A percentile compares a stretch with the other conserved stretches of the same genome.
These are phyloP conservation scores for Hyphodiscus sp. DNA, from an alignment of 2,329 filamentous ascomycete species.

Conservation along the genomic window DNA sequence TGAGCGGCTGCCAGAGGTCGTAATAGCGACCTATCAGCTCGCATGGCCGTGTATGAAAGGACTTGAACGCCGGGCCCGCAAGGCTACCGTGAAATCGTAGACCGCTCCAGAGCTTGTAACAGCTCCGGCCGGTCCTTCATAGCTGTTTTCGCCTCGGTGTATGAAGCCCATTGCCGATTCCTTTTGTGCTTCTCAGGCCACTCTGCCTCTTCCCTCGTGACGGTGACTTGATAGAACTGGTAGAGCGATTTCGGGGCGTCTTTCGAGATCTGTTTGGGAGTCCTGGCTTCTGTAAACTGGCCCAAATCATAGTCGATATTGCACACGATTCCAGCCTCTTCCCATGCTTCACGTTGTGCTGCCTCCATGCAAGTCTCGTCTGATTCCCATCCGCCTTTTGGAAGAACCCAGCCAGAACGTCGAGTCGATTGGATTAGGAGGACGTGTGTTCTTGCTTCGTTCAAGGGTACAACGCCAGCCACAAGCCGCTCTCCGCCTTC, in stretches of 20 bases:
- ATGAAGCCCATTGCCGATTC: slow-evolving; percentile 84
- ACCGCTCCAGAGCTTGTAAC: slow-evolving; percentile 75
- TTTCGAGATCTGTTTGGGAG: slow-evolving; percentile 67
- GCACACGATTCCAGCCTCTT: slow-evolving; percentile 89
- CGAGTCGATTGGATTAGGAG: slow-evolving; percentile 90
- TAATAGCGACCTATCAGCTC: not conserved
- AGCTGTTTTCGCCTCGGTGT: slow-evolving; percentile 70
- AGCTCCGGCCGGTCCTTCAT: slow-evolving; percentile 78
- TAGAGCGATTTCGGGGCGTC: slow-evolving; percentile 58
- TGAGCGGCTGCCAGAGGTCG: not conserved
- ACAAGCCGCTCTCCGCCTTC: slow-evolving; percentile 89
- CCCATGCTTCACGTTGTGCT: slow-evolving; percentile 89
- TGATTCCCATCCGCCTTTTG: slow-evolving; percentile 95
- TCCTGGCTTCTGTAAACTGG: slow-evolving; percentile 74
- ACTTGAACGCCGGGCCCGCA: slow-evolving; percentile 32
- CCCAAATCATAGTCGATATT: slow-evolving; percentile 81
- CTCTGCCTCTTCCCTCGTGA: slow-evolving; percentile 73
- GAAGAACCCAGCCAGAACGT: slow-evolving; percentile 89
- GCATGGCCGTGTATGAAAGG: not conserved
- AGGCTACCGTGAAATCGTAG: slow-evolving; percentile 36
- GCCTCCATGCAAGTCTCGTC: slow-evolving; percentile 85
- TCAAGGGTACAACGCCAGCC: slow-evolving; percentile 87
- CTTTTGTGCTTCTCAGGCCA: slow-evolving; percentile 96
- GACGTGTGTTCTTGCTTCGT: slow-evolving; percentile 77
- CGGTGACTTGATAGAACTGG: slow-evolving; percentile 82